These are phyloP conservation scores for Acacia acuminata DNA, from an alignment of 306 rosid genomes.

Conservation along the genomic window DNA sequence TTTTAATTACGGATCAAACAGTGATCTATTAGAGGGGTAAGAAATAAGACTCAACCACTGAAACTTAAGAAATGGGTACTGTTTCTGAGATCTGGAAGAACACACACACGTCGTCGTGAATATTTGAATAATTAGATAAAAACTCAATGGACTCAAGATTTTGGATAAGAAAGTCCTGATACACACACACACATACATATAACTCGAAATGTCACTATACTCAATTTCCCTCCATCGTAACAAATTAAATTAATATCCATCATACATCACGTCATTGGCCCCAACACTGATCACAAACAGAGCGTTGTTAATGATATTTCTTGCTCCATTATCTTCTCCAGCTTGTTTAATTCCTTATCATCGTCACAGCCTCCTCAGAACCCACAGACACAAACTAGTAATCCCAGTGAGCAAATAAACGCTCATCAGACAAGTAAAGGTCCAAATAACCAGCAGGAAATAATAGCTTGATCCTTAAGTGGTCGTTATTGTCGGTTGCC, in stretches of 20 bases:
- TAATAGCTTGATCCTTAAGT: constrained; percentile 30
- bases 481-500: constrained; percentile 46
- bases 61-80: too few species aligned
- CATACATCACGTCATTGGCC: constrained; percentile 44
- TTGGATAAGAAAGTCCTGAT: constrained; percentile 40
- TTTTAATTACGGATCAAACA: neutral
- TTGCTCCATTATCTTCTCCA: constrained; percentile 31
- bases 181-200: too few species aligned
- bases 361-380: constrained; percentile 42
- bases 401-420: constrained; percentile 46
- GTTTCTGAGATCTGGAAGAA: neutral
- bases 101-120: neutral
- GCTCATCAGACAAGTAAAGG: neutral
- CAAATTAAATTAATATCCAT: constrained; percentile 17
- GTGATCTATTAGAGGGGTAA: neutral
- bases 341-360: neutral
- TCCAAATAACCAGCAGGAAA: constrained; percentile 43
- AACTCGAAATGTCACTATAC: constrained; percentile 16
- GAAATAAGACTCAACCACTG: too few species aligned
- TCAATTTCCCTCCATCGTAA: neutral
- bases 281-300: constrained; percentile 38
- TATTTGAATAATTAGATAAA: neutral
- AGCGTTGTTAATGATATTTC: constrained; percentile 35
- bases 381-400: constrained; percentile 35
- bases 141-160: constrained; percentile 39